Conservation (phyloP, 2,329 filamentous ascomycete species). For the Amphichorda felina region DNA sequence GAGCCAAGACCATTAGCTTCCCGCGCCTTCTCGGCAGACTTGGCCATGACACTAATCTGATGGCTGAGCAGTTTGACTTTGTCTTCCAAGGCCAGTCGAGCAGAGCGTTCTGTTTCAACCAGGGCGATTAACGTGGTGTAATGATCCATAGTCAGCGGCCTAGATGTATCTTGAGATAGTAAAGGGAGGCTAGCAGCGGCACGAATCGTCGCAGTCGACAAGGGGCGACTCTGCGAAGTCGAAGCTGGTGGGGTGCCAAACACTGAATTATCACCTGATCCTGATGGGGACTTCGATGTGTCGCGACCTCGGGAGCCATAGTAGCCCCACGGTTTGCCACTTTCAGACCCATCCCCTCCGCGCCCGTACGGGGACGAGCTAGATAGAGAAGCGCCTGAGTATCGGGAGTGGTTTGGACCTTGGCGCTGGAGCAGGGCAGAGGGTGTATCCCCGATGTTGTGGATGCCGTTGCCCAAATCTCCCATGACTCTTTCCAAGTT, state of each 20-base stretch:
- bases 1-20: slow-evolving; percentile 12
- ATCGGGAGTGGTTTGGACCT: no score
- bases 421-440: no score
- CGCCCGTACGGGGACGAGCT: no score
- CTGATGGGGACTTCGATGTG: not conserved
- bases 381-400: no score
- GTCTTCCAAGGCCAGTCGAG: slow-evolving; percentile 41
- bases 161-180: slow-evolving; percentile 18
- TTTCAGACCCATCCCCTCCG: no score
- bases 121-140: slow-evolving; percentile 38
- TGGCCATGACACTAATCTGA: slow-evolving; percentile 34
- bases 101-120: slow-evolving; percentile 43
- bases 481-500: no score
- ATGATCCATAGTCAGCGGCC: slow-evolving; percentile 28
- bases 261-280: not conserved
- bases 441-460: no score
- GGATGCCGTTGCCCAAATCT: no score
- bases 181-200: slow-evolving; percentile 32
- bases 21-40: slow-evolving; percentile 13
- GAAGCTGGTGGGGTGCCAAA: not conserved
- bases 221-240: slow-evolving; percentile 21
- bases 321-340: no score
- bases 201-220: slow-evolving; percentile 34
- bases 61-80: slow-evolving; percentile 42
- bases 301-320: no score